Conservation (phyloP, 1,284 basidiomycete species). For the Austroboletus rostrupii region DNA sequence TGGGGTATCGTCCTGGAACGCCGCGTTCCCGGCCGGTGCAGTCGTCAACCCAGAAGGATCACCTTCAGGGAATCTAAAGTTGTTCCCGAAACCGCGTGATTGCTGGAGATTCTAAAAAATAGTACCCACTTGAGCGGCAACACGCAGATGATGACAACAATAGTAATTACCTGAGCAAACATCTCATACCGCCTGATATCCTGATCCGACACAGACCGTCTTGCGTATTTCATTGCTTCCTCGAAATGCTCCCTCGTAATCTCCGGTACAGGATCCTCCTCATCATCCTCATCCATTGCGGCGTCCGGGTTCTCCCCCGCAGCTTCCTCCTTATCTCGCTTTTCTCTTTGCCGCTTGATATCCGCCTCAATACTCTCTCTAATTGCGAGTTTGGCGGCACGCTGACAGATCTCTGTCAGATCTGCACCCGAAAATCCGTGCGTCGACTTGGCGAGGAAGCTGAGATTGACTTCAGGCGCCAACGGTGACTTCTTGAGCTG, state of each 20-base stretch:
- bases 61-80: constrained; percentile 96
- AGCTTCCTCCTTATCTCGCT: constrained; percentile 76
- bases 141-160: constrained; percentile 47
- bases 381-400: background rate
- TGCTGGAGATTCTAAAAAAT: constrained; percentile 74
- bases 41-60: constrained; percentile 45
- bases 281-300: constrained; percentile 79
- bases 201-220: constrained; percentile 88
- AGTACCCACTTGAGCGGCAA: constrained; percentile 51
- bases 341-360: constrained; percentile 78
- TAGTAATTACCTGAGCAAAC: too few species aligned
- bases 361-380: constrained; percentile 44
- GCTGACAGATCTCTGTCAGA: constrained; percentile 88
- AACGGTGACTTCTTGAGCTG: constrained; percentile 88
- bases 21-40: constrained; percentile 65
- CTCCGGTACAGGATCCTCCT: constrained; percentile 84
- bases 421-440: constrained; percentile 98
- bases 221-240: constrained; percentile 74
- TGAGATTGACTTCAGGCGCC: constrained; percentile 67
- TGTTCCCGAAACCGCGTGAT: constrained; percentile 81
- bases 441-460: constrained; percentile 38
- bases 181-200: constrained; percentile 95
- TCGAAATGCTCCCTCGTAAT: constrained; percentile 96
- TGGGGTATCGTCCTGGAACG: constrained; percentile 74
- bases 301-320: constrained; percentile 50